Percentiles rank a stretch among this genome's conserved stretches.
These are phyloP conservation scores for Wilcoxina mikolae DNA, from an alignment of 495 filamentous ascomycete genomes.

Conservation along the genomic window DNA sequence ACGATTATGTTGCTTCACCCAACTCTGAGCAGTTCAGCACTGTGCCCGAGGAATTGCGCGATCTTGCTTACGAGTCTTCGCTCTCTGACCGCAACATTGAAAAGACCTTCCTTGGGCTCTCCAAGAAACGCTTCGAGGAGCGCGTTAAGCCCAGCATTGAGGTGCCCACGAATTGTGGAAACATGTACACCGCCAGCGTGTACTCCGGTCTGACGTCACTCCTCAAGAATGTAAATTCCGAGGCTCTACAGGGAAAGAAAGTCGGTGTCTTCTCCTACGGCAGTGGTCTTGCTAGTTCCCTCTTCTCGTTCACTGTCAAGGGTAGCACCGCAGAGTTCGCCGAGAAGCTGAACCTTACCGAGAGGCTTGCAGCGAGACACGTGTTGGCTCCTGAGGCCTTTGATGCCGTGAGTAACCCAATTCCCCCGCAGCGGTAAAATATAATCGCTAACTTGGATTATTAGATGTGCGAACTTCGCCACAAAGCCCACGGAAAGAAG, in stretches of 20 bases:
- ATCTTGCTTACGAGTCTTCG: constrained; percentile 72
- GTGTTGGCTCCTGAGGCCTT: constrained; percentile 70
- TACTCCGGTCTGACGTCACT: constrained; percentile 72
- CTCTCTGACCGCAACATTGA: constrained; percentile 85
- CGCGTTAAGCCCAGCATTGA: constrained; percentile 73
- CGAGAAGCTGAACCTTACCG: constrained; percentile 66
- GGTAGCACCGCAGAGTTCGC: constrained; percentile 62
- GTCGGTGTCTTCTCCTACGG: constrained; percentile 92
- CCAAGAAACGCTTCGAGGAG: constrained; percentile 89
- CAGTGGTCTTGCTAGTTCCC: constrained; percentile 72
- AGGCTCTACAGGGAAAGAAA: constrained; percentile 64
- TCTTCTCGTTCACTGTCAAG: constrained; percentile 75
- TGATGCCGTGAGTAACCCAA: constrained; percentile 52
- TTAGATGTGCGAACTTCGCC: constrained; percentile 82
- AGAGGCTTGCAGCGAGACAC: constrained; percentile 53
- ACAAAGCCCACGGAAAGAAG: constrained; percentile 90
- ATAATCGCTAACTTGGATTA: constrained; percentile 14
- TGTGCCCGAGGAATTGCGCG: constrained; percentile 70
- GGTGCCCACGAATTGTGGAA: constrained; percentile 87
- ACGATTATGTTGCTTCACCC: constrained; percentile 78
- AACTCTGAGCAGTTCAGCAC: constrained; percentile 64
- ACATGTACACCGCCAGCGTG: constrained; percentile 97
- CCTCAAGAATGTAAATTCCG: constrained; percentile 55
- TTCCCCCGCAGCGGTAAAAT: not conserved
- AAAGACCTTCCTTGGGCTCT: constrained; percentile 88